Conservation (phyloP, 2,329 filamentous ascomycete genomes). For the Pseudogymnoascus sp. region DNA sequence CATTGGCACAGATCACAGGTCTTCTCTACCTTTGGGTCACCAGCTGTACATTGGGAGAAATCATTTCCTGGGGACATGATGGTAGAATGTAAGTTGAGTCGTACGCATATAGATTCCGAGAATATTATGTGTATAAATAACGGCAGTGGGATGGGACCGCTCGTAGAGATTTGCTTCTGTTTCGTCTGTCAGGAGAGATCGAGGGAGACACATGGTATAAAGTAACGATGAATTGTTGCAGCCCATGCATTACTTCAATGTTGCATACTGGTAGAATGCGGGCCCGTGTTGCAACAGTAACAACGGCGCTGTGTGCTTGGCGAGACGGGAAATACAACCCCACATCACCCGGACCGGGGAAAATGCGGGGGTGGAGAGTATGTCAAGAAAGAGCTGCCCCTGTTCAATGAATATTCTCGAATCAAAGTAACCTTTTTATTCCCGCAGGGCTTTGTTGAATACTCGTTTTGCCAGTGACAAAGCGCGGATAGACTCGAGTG, state of each 20-base stretch:
- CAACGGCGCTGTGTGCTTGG: background rate
- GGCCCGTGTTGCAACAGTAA: background rate
- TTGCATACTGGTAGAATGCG: background rate
- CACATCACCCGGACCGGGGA: background rate
- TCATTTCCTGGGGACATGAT: background rate
- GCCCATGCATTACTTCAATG: background rate
- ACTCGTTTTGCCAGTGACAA: background rate
- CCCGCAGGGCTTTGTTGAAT: background rate
- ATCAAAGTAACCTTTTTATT: background rate
- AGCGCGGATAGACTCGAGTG: background rate
- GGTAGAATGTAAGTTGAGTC: background rate
- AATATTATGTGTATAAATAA: background rate
- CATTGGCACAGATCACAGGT: background rate
- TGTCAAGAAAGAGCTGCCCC: background rate
- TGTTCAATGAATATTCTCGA: background rate
- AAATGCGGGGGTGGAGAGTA: background rate
- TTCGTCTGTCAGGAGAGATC: background rate
- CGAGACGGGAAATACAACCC: background rate
- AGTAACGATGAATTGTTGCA: background rate
- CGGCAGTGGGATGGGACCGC: background rate
- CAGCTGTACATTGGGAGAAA: conserved; percentile 11
- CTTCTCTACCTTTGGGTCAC: conserved; percentile 16
- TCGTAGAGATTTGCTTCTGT: background rate
- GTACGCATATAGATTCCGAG: background rate
- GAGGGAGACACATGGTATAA: background rate